Percentiles rank a stretch among this genome's conserved stretches.
These are phyloP conservation scores for Apiotrichum porosum DNA, from an alignment of 1,284 basidiomycete genomes.

Conservation along the genomic window DNA sequence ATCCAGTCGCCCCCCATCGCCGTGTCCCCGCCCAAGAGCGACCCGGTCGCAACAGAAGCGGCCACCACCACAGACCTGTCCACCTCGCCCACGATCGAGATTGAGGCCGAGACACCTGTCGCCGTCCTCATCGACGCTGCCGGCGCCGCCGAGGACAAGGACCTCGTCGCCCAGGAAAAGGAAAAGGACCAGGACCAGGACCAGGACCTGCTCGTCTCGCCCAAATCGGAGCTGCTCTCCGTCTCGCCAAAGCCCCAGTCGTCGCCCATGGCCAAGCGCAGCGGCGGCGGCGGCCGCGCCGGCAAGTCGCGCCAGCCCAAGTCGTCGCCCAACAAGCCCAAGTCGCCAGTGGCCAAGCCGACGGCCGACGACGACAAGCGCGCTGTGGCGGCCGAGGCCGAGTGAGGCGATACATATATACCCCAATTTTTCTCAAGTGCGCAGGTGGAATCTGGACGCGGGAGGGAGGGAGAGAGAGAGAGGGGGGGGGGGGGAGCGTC, in stretches of 20 bases:
- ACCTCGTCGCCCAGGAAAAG: no score
- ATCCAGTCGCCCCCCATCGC: neutral
- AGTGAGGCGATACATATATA: no score
- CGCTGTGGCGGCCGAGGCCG: no score
- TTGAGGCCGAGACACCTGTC: neutral
- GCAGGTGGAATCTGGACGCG: no score
- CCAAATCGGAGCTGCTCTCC: slow-evolving; percentile 2
- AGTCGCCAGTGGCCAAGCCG: neutral
- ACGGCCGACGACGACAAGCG: no score
- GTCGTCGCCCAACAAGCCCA: neutral
- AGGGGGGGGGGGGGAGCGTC: no score
- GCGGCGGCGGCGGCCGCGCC: neutral
- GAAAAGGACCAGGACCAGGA: no score
- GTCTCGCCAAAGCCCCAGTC: neutral
- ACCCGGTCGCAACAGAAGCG: neutral
- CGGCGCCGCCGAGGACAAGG: slow-evolving; percentile 13
- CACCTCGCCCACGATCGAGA: neutral
- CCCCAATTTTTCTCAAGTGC: no score
- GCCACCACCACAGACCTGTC: neutral
- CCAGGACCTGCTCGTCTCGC: neutral
- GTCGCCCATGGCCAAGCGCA: neutral
- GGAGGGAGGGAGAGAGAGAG: no score
- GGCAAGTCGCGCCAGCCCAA: neutral
- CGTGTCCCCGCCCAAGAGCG: slow-evolving; percentile 1
- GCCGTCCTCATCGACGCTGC: neutral